A percentile compares a stretch with the other conserved stretches of the same genome.
phyloP scores from a whole-genome alignment of 2,329 filamentous ascomycete species.

The Blastomyces gilchristii region DNA sequence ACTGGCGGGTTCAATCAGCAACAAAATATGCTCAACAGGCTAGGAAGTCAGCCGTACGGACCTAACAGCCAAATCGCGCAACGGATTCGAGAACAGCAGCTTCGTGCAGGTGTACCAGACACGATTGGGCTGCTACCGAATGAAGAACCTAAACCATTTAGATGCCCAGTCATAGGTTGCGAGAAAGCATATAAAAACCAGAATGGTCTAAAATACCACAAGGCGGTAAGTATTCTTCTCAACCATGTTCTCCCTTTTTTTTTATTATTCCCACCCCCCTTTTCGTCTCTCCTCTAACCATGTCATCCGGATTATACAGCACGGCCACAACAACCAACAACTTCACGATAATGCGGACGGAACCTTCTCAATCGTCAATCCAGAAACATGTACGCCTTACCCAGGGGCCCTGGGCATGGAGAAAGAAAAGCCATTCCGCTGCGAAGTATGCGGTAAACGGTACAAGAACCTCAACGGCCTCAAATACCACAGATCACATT shows the following conservation, averaged over 20 bases:
- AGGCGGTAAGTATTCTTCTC: slow-evolving; percentile 43
- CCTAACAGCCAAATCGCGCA: slow-evolving; percentile 65
- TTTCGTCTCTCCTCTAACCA: slow-evolving; percentile 8
- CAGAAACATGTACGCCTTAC: slow-evolving; percentile 85
- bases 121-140: slow-evolving; percentile 44
- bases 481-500: slow-evolving; percentile 87
- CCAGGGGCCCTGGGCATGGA: slow-evolving; percentile 98
- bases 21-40: slow-evolving; percentile 61
- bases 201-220: slow-evolving; percentile 90
- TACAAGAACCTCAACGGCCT: slow-evolving; percentile 99
- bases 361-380: slow-evolving; percentile 96
- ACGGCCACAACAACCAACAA: slow-evolving; percentile 94
- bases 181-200: slow-evolving; percentile 99
- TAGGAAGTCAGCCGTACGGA: slow-evolving; percentile 65
- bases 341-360: slow-evolving; percentile 94
- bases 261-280: neutral
- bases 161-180: slow-evolving; percentile 94
- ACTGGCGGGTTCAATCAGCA: slow-evolving; percentile 63
- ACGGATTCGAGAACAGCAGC: slow-evolving; percentile 53
- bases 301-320: slow-evolving; percentile 33
- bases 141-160: slow-evolving; percentile 95
- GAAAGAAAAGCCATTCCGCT: slow-evolving; percentile 98
- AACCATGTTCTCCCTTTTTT: slow-evolving; percentile 20
- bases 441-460: slow-evolving; percentile 91
- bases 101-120: slow-evolving; percentile 47